Base-by-base conservation (phyloP, 352 stramenopile genomes). In the Globisporangium apiculatum region DNA sequence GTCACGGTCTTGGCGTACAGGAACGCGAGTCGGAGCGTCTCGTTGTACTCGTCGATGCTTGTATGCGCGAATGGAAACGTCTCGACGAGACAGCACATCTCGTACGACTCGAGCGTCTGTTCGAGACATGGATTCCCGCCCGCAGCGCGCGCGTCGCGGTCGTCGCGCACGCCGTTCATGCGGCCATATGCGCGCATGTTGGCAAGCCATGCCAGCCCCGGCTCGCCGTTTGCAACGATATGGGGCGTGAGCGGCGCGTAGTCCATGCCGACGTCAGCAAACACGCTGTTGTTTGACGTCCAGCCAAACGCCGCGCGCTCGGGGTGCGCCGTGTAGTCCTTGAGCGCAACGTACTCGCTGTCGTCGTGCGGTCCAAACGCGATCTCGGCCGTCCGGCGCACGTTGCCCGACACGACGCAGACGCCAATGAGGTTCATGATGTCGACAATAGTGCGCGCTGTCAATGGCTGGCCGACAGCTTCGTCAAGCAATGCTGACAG, bases 1-100 rank as follows among this genome's bases (percentile, higher is more conserved):
- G 91, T 98, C n/a, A 98, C 92, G 1, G 89, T 97, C 74, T 98
- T 98, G 7, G 90, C 91, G 66, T 98, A 98, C 64, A 97, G 66
- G 63, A 89, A 96, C 6, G 89, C 89, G 62, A 76, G 91, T 42
- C 85, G 78, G 5, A 97, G 74, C 24, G 91, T 98, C 61, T 87
- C 70, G 18, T 91, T 47, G 68, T 87, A 98, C 55, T 98, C 91
- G 10, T 97, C 80, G 4, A 97, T 54, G 24, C 60, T 76, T n/a
- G 77, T 64, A 66, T 97, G 89, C 37, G 89, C 87, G 50, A 64
- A 68, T 17, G 92, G 92, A 67, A 98, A 97, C 0, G 92, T 98
- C 71, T 98, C 92, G 10, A 98, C 92, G 17, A 98, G 76, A 46
- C 92, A 97, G 65, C 92, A 98, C 72, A 98, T 92, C 67, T 98